These are phyloP conservation scores for Alternaria dauci DNA, from an alignment of 2,329 filamentous ascomycete genomes.

Conservation along the genomic window DNA sequence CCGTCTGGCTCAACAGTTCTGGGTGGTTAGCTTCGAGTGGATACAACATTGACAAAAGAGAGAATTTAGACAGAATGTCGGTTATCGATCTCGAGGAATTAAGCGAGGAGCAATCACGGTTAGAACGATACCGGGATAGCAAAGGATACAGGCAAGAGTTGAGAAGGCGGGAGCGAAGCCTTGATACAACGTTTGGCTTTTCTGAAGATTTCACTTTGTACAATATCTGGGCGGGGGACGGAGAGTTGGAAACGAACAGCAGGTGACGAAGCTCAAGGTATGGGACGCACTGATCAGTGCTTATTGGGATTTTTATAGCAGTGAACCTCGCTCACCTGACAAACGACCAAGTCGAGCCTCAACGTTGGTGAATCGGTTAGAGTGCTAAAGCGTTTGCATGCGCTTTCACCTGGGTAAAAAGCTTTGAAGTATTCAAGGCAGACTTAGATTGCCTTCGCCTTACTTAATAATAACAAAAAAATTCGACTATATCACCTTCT, in stretches of 20 bases:
- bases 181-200: not conserved
- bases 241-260: not conserved
- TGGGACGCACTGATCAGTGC: not conserved
- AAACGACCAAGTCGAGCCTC: not conserved
- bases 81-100: not conserved
- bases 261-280: not conserved
- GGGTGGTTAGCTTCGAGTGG: not conserved
- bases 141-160: constrained; percentile 2
- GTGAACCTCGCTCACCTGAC: not conserved
- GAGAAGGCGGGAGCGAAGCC: not conserved
- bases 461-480: not conserved
- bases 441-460: not conserved
- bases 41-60: not conserved
- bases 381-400: not conserved
- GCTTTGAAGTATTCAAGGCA: not conserved
- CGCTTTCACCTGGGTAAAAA: not conserved
- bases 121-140: not conserved
- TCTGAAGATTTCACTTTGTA: not conserved
- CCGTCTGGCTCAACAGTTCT: not conserved
- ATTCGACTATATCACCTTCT: not conserved
- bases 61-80: not conserved
- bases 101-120: not conserved
- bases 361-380: not conserved
- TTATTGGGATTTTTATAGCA: not conserved
- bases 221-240: not conserved